Conservation (phyloP, 352 stramenopile species). For the Phytophthora kernoviae region DNA sequence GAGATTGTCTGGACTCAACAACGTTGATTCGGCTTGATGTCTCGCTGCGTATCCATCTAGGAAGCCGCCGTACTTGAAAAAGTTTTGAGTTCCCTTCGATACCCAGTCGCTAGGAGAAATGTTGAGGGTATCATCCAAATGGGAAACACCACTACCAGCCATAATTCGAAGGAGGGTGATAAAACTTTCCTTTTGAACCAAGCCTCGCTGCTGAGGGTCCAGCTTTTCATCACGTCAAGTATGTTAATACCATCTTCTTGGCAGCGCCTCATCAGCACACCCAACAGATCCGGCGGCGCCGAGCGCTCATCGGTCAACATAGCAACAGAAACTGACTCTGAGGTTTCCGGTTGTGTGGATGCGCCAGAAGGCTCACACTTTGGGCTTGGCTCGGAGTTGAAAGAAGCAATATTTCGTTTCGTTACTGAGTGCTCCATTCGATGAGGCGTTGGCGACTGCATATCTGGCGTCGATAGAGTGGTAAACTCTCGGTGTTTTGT, state of each 20-base stretch:
- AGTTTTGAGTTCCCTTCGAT: conserved; percentile 11
- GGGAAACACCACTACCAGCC: conserved; percentile 9
- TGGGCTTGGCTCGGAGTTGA: not conserved
- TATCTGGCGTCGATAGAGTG: conserved; percentile 17
- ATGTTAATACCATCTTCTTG: conserved; percentile 34
- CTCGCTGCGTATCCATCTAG: conserved; percentile 19
- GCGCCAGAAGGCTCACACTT: not conserved
- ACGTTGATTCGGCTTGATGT: conserved; percentile 5
- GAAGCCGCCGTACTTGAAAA: conserved; percentile 33
- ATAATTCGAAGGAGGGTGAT: conserved; percentile 34
- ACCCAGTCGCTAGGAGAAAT: conserved; percentile 22
- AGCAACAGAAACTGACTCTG: conserved; percentile 27
- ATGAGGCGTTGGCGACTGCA: conserved; percentile 18
- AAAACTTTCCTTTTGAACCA: conserved; percentile 34
- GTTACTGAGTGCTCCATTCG: conserved; percentile 19
- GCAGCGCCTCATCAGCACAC: conserved; percentile 35
- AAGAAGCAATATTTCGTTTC: conserved; percentile 5
- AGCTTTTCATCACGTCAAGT: conserved; percentile 25
- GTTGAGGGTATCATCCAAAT: conserved; percentile 20
- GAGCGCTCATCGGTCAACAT: conserved; percentile 30
- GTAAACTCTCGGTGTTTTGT: conserved; percentile 17
- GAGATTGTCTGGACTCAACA: conserved; percentile 16
- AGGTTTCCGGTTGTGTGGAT: not conserved
- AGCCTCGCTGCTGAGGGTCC: conserved; percentile 29
- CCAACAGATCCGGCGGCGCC: conserved; percentile 14